These are phyloP conservation scores for Trichosporon sp. DNA, from an alignment of 1,284 basidiomycete species.

Conservation along the genomic window DNA sequence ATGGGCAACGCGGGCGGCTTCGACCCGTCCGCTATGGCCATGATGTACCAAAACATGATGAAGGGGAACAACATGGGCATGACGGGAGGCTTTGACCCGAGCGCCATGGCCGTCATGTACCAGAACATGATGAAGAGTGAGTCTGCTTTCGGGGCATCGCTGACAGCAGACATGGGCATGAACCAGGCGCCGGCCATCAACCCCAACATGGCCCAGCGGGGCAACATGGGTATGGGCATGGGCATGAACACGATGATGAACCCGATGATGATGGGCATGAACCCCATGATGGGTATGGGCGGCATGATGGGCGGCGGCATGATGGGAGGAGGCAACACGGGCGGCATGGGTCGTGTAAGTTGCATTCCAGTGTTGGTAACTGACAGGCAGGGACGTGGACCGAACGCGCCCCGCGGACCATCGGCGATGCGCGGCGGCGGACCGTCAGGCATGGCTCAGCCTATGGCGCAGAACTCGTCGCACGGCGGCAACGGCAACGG, in stretches of 20 bases:
- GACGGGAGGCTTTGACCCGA: conserved; percentile 49
- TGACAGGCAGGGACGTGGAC: conserved; percentile 13
- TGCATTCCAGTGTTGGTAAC: neutral
- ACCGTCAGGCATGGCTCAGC: conserved; percentile 43
- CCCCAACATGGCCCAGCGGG: conserved; percentile 38
- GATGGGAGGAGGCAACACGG: conserved; percentile 18
- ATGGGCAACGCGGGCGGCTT: conserved; percentile 43
- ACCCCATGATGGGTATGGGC: conserved; percentile 11
- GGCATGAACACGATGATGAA: conserved; percentile 14
- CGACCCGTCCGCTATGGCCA: conserved; percentile 52
- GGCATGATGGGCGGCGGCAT: conserved; percentile 18
- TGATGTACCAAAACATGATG: conserved; percentile 55
- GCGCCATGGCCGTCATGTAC: conserved; percentile 55
- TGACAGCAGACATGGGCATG: conserved; percentile 31
- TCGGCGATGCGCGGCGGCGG: conserved; percentile 47
- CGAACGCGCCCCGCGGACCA: conserved; percentile 48
- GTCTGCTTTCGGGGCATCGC: neutral
- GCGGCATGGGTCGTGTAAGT: conserved; percentile 33
- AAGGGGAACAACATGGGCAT: conserved; percentile 29
- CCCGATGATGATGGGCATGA: conserved; percentile 15
- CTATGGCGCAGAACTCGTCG: conserved; percentile 49
- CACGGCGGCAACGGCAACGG: conserved; percentile 51
- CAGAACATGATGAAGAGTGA: conserved; percentile 51
- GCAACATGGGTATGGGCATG: conserved; percentile 12
- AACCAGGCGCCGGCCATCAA: conserved; percentile 45